Percentiles rank a stretch among this genome's conserved stretches.
Conservation (phyloP, 2,329 filamentous ascomycete genomes). For the Trichoderma afroharzianum region DNA sequence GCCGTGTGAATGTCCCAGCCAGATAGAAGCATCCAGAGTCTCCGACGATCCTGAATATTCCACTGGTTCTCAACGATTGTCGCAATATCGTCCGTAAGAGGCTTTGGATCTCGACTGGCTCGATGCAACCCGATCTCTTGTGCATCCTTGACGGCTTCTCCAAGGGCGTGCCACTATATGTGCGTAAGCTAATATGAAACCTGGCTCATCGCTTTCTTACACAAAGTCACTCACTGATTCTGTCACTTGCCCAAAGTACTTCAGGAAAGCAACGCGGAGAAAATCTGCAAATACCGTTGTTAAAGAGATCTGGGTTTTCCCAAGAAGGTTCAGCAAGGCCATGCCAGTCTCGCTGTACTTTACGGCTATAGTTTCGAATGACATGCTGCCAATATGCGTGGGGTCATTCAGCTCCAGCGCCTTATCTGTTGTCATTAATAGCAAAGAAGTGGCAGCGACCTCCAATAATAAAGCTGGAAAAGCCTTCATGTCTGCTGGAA, state of each 20-base stretch:
- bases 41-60: background rate
- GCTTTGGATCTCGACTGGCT: background rate
- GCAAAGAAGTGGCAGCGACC: background rate
- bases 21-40: background rate
- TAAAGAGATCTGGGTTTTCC: background rate
- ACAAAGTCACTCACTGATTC: background rate
- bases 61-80: background rate
- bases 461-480: background rate
- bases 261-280: background rate
- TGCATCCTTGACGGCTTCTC: background rate
- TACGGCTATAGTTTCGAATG: background rate
- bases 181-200: background rate
- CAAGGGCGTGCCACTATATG: background rate
- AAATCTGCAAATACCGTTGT: background rate
- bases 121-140: background rate
- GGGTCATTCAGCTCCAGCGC: background rate
- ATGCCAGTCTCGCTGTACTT: background rate
- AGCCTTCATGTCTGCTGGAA: background rate
- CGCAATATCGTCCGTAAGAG: background rate
- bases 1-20: background rate
- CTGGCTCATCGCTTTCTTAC: fast-evolving
- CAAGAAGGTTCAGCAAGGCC: background rate
- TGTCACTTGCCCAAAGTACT: background rate
- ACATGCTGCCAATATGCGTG: background rate
- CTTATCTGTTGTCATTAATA: background rate